Evolutionary conservation across 257 asterid species (phyloP).

Genomic region (Pogostemon cablin): DNA sequence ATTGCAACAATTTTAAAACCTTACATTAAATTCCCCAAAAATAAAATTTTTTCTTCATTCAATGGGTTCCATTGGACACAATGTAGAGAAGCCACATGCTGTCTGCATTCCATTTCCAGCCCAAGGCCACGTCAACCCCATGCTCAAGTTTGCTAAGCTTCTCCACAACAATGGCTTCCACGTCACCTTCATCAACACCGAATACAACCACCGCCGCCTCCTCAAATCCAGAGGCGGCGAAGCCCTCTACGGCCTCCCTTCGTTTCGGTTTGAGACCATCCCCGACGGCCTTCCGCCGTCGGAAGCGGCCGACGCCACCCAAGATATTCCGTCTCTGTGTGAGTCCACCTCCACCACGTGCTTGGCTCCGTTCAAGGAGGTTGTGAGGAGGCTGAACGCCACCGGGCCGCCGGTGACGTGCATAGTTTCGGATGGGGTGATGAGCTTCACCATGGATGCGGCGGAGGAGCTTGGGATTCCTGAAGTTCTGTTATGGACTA

Average conservation of each 20-base stretch:
- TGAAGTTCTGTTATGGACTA: constrained; percentile 50
- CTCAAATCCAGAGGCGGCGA: constrained; percentile 42
- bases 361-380: constrained; percentile 42
- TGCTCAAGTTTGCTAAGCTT: constrained; percentile 56
- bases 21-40: background rate
- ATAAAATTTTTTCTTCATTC: background rate
- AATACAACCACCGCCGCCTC: constrained; percentile 52
- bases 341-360: constrained; percentile 16
- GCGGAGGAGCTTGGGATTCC: constrained; percentile 60
- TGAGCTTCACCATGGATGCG: constrained; percentile 54
- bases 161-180: constrained; percentile 51
- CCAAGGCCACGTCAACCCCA: constrained; percentile 64
- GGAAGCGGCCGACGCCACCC: constrained; percentile 44
- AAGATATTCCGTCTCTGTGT: constrained; percentile 42
- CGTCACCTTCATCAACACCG: constrained; percentile 56
- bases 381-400: constrained; percentile 42
- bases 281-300: constrained; percentile 66
- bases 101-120: constrained; percentile 57
- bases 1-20: no score
- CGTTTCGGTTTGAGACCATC: constrained; percentile 47
- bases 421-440: constrained; percentile 54
- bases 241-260: constrained; percentile 37
- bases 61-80: background rate
- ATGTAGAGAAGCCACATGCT: constrained; percentile 43
- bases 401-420: constrained; percentile 53